A percentile compares a stretch with the other conserved stretches of the same genome.
phyloP scores from a whole-genome alignment of 164 flowering plant genomes.

The Berberis vulgaris region DNA sequence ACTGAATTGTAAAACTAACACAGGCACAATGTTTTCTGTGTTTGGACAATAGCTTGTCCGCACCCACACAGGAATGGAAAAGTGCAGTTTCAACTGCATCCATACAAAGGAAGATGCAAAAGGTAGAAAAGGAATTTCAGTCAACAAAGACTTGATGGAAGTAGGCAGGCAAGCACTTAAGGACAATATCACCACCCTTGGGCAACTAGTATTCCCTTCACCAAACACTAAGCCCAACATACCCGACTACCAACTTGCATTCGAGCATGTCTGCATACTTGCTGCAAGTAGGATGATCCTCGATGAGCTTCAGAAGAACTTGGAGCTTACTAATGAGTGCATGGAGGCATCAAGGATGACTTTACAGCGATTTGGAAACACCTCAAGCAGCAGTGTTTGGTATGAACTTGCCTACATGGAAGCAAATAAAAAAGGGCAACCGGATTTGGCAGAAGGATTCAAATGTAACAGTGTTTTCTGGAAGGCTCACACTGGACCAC shows the following conservation, averaged over 20 bases:
- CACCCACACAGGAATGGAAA: slow-evolving; percentile 54
- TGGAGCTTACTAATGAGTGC: slow-evolving; percentile 47
- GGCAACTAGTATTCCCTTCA: slow-evolving; percentile 48
- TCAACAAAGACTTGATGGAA: slow-evolving; percentile 44
- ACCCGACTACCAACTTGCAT: slow-evolving; percentile 54
- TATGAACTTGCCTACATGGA: slow-evolving; percentile 66
- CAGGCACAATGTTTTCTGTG: background rate
- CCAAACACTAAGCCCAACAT: slow-evolving; percentile 34
- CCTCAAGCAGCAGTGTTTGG: slow-evolving; percentile 73
- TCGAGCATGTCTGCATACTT: slow-evolving; percentile 57
- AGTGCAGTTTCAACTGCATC: slow-evolving; percentile 38
- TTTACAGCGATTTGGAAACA: slow-evolving; percentile 59
- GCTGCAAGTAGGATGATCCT: slow-evolving; percentile 49
- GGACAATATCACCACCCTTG: slow-evolving; percentile 50
- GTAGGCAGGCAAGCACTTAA: slow-evolving; percentile 58
- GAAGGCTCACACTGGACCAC: slow-evolving; percentile 34
- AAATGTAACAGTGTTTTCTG: slow-evolving; percentile 66
- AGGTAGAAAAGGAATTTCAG: slow-evolving; percentile 37
- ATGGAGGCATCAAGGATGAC: slow-evolving; percentile 67
- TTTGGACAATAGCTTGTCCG: slow-evolving; percentile 36
- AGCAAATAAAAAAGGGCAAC: slow-evolving; percentile 31
- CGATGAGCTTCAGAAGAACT: slow-evolving; percentile 44
- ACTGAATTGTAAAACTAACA: background rate
- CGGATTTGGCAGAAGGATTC: slow-evolving; percentile 61
- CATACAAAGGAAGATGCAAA: slow-evolving; percentile 35